phyloP scores from a whole-genome alignment of 805 yeast genomes.

The Kuraishia floccosa region DNA sequence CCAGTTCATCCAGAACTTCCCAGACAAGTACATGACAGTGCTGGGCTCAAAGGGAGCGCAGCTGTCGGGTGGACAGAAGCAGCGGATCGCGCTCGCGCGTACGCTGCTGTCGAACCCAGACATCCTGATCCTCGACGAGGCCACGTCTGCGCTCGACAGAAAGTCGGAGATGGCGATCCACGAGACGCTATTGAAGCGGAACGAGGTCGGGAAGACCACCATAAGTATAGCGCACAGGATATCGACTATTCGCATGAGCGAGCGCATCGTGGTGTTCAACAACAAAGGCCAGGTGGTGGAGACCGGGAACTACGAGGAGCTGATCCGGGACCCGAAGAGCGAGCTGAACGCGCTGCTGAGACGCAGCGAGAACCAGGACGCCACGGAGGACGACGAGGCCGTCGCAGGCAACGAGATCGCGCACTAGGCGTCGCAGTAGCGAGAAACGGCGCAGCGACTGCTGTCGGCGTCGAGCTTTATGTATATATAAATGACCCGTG shows the following conservation, averaged over 20 bases:
- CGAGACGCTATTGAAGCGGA: conserved; percentile 49
- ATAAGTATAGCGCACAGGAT: conserved; percentile 88
- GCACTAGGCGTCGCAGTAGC: too few species aligned
- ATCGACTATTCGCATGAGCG: conserved; percentile 77
- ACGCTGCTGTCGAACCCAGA: conserved; percentile 72
- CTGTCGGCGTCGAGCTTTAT: too few species aligned
- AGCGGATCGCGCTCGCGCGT: conserved; percentile 84
- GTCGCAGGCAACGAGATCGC: too few species aligned
- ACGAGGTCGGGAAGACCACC: conserved; percentile 51
- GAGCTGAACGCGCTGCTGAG: conserved; percentile 30
- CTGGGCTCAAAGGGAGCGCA: conserved; percentile 87
- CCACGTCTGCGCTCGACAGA: conserved; percentile 88
- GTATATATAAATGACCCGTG: too few species aligned
- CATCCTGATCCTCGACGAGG: conserved; percentile 82
- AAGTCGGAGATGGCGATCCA: conserved; percentile 82
- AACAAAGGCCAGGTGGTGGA: conserved; percentile 69
- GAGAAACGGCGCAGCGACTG: too few species aligned
- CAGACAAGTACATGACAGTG: conserved; percentile 68
- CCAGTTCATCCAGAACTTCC: conserved; percentile 60
- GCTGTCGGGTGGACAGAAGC: conserved; percentile 92
- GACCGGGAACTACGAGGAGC: conserved; percentile 46
- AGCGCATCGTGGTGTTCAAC: conserved; percentile 63
- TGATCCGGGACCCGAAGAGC: conserved; percentile 33
- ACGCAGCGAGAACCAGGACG: conserved; percentile 12
- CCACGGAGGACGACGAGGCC: conserved; percentile 1